Conservation (phyloP, 2,329 filamentous ascomycete genomes). For the Ophiocordyceps sinensis region DNA sequence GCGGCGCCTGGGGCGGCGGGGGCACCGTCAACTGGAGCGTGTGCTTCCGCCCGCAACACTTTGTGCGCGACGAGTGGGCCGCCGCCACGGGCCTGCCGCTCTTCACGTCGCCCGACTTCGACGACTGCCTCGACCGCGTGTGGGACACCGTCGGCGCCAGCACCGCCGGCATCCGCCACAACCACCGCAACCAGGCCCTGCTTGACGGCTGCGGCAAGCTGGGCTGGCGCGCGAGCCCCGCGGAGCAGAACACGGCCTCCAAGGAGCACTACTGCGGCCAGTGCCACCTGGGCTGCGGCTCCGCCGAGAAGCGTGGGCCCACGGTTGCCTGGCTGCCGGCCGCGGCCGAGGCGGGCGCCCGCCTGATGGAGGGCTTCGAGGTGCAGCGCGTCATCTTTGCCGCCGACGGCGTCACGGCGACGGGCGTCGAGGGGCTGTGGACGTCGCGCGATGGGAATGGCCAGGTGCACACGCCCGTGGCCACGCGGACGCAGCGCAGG, state of each 20-base stretch:
- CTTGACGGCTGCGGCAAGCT: slow-evolving; percentile 61
- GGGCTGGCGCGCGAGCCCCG: slow-evolving; percentile 52
- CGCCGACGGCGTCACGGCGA: slow-evolving; percentile 39
- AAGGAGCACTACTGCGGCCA: slow-evolving; percentile 60
- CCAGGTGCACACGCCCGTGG: slow-evolving; percentile 33
- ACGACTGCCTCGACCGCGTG: slow-evolving; percentile 66
- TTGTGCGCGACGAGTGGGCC: slow-evolving; percentile 72
- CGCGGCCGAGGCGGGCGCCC: slow-evolving; percentile 60
- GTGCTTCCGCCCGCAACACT: slow-evolving; percentile 51
- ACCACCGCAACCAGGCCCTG: slow-evolving; percentile 55
- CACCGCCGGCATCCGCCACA: slow-evolving; percentile 52
- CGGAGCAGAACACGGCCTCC: slow-evolving; percentile 69
- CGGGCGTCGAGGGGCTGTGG: slow-evolving; percentile 64
- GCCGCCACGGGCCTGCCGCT: slow-evolving; percentile 50
- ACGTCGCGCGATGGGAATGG: slow-evolving; percentile 52
- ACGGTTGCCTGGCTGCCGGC: slow-evolving; percentile 65
- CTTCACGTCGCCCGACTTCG: slow-evolving; percentile 60
- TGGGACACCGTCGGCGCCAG: slow-evolving; percentile 67
- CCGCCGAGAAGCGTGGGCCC: slow-evolving; percentile 65
- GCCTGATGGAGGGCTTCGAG: slow-evolving; percentile 72
- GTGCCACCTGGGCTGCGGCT: slow-evolving; percentile 46
- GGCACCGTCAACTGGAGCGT: slow-evolving; percentile 80
- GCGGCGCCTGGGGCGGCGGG: slow-evolving; percentile 69
- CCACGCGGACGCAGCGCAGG: slow-evolving; percentile 36
- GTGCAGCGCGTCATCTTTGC: slow-evolving; percentile 60